Evolutionary conservation across 75 land plant genomes (phyloP).

Genomic region (Gnetum montanum): DNA sequence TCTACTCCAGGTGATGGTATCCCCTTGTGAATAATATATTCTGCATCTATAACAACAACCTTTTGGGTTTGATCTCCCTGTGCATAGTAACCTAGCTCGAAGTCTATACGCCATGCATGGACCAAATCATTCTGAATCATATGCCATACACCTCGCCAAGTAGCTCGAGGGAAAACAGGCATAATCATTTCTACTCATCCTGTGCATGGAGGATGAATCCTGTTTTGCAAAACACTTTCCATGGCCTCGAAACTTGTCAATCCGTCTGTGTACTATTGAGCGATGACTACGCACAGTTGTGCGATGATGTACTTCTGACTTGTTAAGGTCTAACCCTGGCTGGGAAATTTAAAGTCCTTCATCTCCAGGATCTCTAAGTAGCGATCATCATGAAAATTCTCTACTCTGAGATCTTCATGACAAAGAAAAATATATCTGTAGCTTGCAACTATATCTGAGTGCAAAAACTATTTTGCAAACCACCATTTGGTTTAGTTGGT

Average conservation of each 20-base stretch:
- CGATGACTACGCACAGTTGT: constrained; percentile 50
- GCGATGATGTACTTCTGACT: constrained; percentile 69
- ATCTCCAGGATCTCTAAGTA: constrained; percentile 58
- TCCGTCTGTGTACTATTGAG: constrained; percentile 55
- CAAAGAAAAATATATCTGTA: too few species aligned
- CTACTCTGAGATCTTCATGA: not conserved
- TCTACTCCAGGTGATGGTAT: constrained; percentile 36
- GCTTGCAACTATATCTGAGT: not conserved
- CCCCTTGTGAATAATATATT: constrained; percentile 40
- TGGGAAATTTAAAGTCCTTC: constrained; percentile 88
- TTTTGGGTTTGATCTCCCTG: constrained; percentile 38
- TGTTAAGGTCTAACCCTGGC: constrained; percentile 56
- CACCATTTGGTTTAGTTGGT: not conserved
- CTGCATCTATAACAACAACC: constrained; percentile 40
- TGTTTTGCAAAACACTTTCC: constrained; percentile 44
- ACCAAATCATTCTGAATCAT: constrained; percentile 92
- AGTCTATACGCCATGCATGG: constrained; percentile 86
- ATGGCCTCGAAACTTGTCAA: constrained; percentile 29
- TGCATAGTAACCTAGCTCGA: constrained; percentile 66
- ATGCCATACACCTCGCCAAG: constrained; percentile 87
- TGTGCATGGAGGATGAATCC: constrained; percentile 80
- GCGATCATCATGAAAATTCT: constrained; percentile 13
- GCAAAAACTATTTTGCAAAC: not conserved
- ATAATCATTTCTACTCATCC: constrained; percentile 92
- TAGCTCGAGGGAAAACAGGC: constrained; percentile 68